These are phyloP conservation scores for Pelargonium cotyledonis DNA, from an alignment of 441 rosid species.

Conservation along the genomic window DNA sequence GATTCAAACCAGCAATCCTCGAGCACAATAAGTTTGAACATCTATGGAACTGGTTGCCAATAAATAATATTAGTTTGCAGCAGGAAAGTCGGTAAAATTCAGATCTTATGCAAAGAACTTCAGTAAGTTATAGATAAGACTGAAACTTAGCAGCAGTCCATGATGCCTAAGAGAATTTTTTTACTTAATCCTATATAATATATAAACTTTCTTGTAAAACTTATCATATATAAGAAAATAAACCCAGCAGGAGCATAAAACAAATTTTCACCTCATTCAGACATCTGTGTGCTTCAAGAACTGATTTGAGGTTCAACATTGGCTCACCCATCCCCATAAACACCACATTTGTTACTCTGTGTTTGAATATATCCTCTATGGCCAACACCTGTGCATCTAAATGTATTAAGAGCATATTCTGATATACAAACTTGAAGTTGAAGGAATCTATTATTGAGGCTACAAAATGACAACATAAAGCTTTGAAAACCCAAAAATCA, in stretches of 20 bases:
- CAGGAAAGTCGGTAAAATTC: background rate
- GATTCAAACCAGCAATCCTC: conserved; percentile 8
- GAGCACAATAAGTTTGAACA: background rate
- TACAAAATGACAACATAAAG: background rate
- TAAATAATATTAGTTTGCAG: background rate
- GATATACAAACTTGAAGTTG: background rate
- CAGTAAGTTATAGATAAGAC: no score
- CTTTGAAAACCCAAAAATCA: background rate
- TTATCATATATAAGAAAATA: conserved; percentile 5
- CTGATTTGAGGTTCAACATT: conserved; percentile 85
- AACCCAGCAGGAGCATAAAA: conserved; percentile 9
- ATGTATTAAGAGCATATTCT: conserved; percentile 14
- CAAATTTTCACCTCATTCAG: conserved; percentile 60
- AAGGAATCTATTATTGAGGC: background rate
- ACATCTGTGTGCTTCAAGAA: conserved; percentile 83
- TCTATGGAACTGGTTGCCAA: background rate
- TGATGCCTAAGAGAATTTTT: no score
- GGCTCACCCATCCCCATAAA: conserved; percentile 99
- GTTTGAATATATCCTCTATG: conserved; percentile 83
- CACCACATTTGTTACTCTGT: conserved; percentile 86
- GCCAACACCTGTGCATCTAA: conserved; percentile 60
- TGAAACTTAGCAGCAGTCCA: no score
- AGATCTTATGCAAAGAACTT: no score
- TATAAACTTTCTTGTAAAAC: conserved; percentile 7
- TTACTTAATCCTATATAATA: background rate